These are phyloP conservation scores for Eleusine coracana DNA, from an alignment of 176 grass and related monocot genomes.

Conservation along the genomic window DNA sequence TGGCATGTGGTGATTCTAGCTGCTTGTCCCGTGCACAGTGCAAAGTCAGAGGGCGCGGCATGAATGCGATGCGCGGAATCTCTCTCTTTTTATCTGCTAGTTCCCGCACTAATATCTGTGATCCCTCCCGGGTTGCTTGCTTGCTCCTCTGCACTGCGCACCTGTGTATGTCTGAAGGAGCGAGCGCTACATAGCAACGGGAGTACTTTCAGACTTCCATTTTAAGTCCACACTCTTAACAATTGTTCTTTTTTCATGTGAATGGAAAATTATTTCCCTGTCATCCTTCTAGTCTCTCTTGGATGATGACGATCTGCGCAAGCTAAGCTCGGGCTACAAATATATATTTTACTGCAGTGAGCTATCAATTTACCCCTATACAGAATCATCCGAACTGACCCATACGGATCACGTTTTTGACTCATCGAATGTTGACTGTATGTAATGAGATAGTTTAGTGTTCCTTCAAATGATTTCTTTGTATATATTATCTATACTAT, in stretches of 20 bases:
- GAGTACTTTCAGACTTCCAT: not conserved
- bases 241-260: too few relatives aligned
- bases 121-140: not conserved
- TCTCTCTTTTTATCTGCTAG: conserved; percentile 41
- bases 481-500: too few relatives aligned
- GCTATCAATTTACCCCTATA: too few relatives aligned
- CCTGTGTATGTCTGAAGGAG: not conserved
- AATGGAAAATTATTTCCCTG: not conserved
- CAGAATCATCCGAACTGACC: too few relatives aligned
- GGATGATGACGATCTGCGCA: not conserved
- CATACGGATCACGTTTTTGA: too few relatives aligned
- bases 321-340: too few relatives aligned
- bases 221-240: too few relatives aligned
- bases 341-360: too few relatives aligned
- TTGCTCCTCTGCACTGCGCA: not conserved
- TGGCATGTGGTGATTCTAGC: conserved; percentile 24
- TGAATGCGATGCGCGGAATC: conserved; percentile 30
- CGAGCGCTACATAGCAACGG: not conserved
- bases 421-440: too few relatives aligned
- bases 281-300: not conserved
- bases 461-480: too few relatives aligned
- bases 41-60: conserved; percentile 35
- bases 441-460: too few relatives aligned
- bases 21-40: conserved; percentile 14
- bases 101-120: conserved; percentile 37